Base-by-base conservation (phyloP, 345 rosid genomes). In the Pistacia vera region DNA sequence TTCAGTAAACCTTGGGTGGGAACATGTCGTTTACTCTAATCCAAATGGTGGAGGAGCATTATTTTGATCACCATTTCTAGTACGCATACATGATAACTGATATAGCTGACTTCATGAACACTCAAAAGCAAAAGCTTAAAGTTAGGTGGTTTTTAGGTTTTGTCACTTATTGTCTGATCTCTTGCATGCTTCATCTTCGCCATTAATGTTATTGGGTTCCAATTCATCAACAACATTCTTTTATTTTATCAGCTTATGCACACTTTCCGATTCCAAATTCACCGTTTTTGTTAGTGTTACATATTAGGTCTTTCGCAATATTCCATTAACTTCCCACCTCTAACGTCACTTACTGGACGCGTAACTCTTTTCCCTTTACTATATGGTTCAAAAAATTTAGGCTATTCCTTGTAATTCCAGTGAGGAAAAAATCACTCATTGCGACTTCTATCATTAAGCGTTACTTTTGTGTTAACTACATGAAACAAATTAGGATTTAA, bases 81-180 rank as follows among this genome's bases (percentile, higher is more conserved):
- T 30, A 1, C 33, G 33, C 0, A 30, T 30, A 30, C 33, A 30
- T 30, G 33, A 30, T 30, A 30, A 30, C 33, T 30, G 33, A 30
- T 30, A 30, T 30, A 30, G 33, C 33, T 30, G 33, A 30, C 33
- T 30, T 30, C 3, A 30, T 30, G 33, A 30, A 1, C 0, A 30
- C 33, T 30, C 33, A 30, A 71, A 71, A 22, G 36, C 54, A 58
- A 51, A 68, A 44, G 18, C 51, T 9, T 20, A 66, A 22, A 22
- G 22, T 58, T 41, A 25, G 75, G 75, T 58, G 55, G n/a, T 13
- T 71, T 71, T 71, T 25, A 12, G 74, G 54, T 58, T 71, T 38
- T 58, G 75, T 59, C 66, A 14, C 54, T 44, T 30, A 8, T 10
- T 13, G 1, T 11, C 11, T 49, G 13, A 49, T 13, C 13, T 60